Base-by-base conservation (phyloP, 306 rosid species). In the Erythrophleum fordii region DNA sequence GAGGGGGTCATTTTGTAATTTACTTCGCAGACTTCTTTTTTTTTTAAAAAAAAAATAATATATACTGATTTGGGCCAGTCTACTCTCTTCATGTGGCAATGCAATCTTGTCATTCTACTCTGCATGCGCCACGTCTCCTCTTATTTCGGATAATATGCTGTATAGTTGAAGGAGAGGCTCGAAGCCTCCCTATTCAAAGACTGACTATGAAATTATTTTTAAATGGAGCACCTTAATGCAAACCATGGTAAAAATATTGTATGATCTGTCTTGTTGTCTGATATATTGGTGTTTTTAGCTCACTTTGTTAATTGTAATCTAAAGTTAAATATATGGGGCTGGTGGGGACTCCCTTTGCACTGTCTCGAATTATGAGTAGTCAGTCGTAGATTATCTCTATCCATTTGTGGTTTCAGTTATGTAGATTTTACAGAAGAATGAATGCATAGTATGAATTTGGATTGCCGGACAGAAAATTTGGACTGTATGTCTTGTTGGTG, bases 81-180 rank as follows among this genome's bases (percentile, higher is more conserved):
- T n/a, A n/a, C n/a, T n/a, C n/a, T n/a, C n/a, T n/a, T n/a, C n/a
- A n/a, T n/a, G n/a, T n/a, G n/a, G n/a, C n/a, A n/a, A n/a, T n/a
- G n/a, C n/a, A n/a, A n/a, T n/a, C n/a, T n/a, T n/a, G n/a, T n/a
- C n/a, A n/a, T n/a, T n/a, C n/a, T n/a, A n/a, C n/a, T n/a, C n/a
- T n/a, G n/a, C n/a, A n/a, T n/a, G n/a, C n/a, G n/a, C n/a, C n/a
- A n/a, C n/a, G n/a, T n/a, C n/a, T n/a, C n/a, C n/a, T n/a, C n/a
- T n/a, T n/a, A n/a, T n/a, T n/a, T n/a, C n/a, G n/a, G n/a, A n/a
- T n/a, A n/a, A n/a, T n/a, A n/a, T 34, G 90, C 93, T 5, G 86
- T 82, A 79, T 85, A 86, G 62, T 82, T 91, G 87, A 89, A 84
- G 91, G 95, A 82, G 85, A 86, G 85, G 84, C 89, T 91, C 69